Evolutionary conservation across 495 filamentous ascomycete species (phyloP), one percentile per base, ranked within the genome.

Genomic region (Penicillium psychrofluorescens): DNA sequence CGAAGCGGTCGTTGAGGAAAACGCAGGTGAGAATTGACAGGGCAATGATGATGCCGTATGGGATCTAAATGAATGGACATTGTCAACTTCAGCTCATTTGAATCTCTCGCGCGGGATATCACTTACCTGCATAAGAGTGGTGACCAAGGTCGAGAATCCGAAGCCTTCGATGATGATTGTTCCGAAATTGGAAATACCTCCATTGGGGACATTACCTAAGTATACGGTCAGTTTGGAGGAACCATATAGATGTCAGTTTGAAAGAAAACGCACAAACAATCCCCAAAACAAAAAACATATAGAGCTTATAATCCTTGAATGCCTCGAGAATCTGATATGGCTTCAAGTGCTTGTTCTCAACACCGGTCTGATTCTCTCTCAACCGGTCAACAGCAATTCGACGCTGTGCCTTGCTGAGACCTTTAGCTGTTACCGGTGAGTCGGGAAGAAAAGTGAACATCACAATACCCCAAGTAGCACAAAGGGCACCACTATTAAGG

Each of bases 271-370:
- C 42, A 68, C 65, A 65, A 22, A 68, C 61, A 41, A 54, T 11
- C 7, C 80, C 83, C 49, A 84, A 69, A 12, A 77, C 46, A 28
- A 77, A 78, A 38, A 85, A 74, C 10, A 84, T 70, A 59, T 79
- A 83, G 6, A 81, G 60, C 52, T 85, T 86, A 36, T 76, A 64
- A 48, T 86, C 82, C 15, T 64, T 45, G 32, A 76, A 63, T 8
- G 79, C 76, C 45, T 85, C 83, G 3, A 49, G 46, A 7, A 83
- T 64, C 55, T 86, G 83, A 36, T 67, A 68, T 9, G 54, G 60
- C 54, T 84, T 84, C 38, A 85, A 54, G 43, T 72, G 64, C 38
- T 79, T 76, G 44, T 82, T 84, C 63, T 84, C 79, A n/a, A 84
- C 67, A 35, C 81, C 81, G 0, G 80, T 83, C 48, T 81, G 78